Evolutionary conservation across 73 alveolate genomes (phyloP).

Genomic region (Uronychia binucleata): DNA sequence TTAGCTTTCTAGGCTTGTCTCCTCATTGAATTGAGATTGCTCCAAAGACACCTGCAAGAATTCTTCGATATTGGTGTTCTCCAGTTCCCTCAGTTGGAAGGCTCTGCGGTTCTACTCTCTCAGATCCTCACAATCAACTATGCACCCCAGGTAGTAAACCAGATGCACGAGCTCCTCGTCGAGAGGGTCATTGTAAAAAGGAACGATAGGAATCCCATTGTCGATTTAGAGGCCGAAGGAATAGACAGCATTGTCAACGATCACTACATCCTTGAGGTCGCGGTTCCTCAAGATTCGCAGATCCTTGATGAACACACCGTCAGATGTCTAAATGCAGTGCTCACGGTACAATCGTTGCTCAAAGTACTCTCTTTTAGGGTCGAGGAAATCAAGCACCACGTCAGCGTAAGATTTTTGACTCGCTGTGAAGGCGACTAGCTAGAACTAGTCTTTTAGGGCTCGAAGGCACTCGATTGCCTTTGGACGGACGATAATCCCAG

Average conservation of each 20-base stretch:
- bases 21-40: not conserved
- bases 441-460: constrained; percentile 56
- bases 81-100: not conserved
- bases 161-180: constrained; percentile 69
- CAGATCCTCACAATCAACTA: constrained; percentile 44
- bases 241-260: constrained; percentile 78
- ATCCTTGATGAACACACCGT: constrained; percentile 74
- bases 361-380: constrained; percentile 75
- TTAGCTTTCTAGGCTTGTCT: not conserved
- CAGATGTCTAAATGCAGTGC: constrained; percentile 59
- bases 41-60: not conserved
- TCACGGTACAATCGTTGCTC: constrained; percentile 80
- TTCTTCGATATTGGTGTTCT: not conserved
- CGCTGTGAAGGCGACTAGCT: constrained; percentile 91
- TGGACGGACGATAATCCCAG: constrained; percentile 73
- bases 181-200: constrained; percentile 78
- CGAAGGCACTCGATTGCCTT: constrained; percentile 67
- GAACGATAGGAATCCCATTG: constrained; percentile 88
- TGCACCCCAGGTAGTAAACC: constrained; percentile 44
- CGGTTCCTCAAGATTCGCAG: constrained; percentile 52
- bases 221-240: constrained; percentile 73
- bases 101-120: constrained; percentile 13
- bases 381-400: constrained; percentile 79
- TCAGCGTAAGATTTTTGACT: constrained; percentile 80
- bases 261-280: constrained; percentile 35